Evolutionary conservation across 768 basidiomycete genomes (phyloP), one percentile per base, ranked within the genome.

Genomic region (Amanita muscaria): DNA sequence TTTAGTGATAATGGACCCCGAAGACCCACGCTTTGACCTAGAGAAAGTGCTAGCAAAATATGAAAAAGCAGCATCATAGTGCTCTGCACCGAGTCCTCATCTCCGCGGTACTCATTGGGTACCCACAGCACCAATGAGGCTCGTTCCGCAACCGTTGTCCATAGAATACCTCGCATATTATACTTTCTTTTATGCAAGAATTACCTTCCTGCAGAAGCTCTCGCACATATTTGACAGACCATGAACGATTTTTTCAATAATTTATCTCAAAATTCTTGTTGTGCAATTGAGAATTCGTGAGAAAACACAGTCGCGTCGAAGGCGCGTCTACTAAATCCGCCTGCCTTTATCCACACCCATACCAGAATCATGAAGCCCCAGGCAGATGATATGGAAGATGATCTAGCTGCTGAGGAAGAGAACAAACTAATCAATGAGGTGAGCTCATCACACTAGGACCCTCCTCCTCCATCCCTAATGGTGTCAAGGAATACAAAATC

Each of bases 1-100:
- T 24, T 32, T 30, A 93, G 92, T 94, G 53, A 71, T 96, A 52
- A 85, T 90, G 52, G 80, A 99, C 72, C 88, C 92, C 32, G 94
- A 97, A 55, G 83, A 97, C 65, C 90, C 94, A 42, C 80, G 77
- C 52, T 99, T 97, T 66, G 92, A 97, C 73, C 72, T 97, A 61
- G 94, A 98, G 74, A 90, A 90, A 65, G 67, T 96, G 49, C 57
- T 88, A 60, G 71, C 73, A 34, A 77, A 80, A 59, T 81, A 79
- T 74, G 87, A 88, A 65, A 78, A 73, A 59, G 78, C 77, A 54
- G 75, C 68, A 72, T 81, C 68, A 69, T 61, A 37, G 27, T n/a
- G 25, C 5, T 1, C 19, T 29, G 27, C 29, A 8, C 12, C 2
- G 6, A 11, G 25, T 41, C 12, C 18, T 8, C 41, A 24, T n/a